Conservation (phyloP, 2,329 filamentous ascomycete species). For the Colletotrichum aenigma region DNA sequence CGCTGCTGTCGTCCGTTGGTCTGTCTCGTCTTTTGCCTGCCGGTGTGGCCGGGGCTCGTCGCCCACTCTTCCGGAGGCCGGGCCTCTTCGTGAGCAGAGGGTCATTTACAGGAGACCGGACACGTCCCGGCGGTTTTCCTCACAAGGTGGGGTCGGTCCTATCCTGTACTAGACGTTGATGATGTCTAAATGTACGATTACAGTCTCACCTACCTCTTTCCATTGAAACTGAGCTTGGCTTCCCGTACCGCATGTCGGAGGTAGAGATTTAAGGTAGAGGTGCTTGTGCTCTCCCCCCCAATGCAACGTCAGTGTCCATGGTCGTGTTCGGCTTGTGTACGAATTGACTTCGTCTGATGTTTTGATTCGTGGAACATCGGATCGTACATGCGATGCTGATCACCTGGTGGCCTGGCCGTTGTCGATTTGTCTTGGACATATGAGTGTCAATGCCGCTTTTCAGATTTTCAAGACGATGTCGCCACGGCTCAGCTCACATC, state of each 20-base stretch:
- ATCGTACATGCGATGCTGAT: not conserved
- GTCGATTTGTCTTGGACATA: not conserved
- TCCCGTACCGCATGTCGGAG: not conserved
- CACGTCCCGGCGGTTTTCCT: not conserved
- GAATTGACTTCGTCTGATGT: not conserved
- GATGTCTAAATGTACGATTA: not conserved
- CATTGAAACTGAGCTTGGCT: not conserved
- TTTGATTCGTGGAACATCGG: not conserved
- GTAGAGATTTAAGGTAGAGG: not conserved
- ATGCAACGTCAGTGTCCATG: not conserved
- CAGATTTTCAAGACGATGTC: not conserved
- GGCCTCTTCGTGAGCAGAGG: not conserved
- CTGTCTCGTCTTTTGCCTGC: not conserved
- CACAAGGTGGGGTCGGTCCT: not conserved
- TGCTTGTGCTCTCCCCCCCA: not conserved
- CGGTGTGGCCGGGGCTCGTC: not conserved
- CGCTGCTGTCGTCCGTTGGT: not conserved
- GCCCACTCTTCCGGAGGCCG: not conserved
- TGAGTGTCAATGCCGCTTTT: not conserved
- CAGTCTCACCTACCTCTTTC: not conserved
- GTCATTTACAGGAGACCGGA: constrained; percentile 16
- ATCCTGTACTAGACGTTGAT: not conserved
- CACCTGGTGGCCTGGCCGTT: not conserved
- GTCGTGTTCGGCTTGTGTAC: not conserved
- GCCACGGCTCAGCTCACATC: not conserved